Percentiles rank a stretch among this genome's conserved stretches.
phyloP scores from a whole-genome alignment of 768 basidiomycete species.

The Leccinum pellstonianum region DNA sequence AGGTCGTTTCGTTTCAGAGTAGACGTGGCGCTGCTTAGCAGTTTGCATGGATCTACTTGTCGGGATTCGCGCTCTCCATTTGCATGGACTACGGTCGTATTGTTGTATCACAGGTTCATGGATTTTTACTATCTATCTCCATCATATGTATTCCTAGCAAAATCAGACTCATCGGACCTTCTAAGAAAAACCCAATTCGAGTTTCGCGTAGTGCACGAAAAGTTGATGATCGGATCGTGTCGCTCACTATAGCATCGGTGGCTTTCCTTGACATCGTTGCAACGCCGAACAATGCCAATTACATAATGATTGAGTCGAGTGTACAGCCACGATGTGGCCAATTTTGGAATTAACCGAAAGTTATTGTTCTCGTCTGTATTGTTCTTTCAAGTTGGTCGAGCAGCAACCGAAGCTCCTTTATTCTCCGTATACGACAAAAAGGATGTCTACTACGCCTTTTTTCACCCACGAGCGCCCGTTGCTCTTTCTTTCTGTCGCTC shows the following conservation, averaged over 20 bases:
- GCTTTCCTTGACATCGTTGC: neutral
- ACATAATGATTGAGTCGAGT: neutral
- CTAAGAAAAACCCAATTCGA: neutral
- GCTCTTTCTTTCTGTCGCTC: conserved; percentile 24
- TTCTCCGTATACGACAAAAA: conserved; percentile 31
- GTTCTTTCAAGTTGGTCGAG: conserved; percentile 18
- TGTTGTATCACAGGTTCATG: conserved; percentile 14
- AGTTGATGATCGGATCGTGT: neutral
- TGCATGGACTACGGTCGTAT: conserved; percentile 17
- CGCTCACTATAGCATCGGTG: neutral
- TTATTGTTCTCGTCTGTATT: conserved; percentile 30
- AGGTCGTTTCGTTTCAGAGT: conserved; percentile 2
- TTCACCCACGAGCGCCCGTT: conserved; percentile 15
- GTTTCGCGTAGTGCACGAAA: neutral
- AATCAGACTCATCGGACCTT: neutral
- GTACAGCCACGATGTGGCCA: conserved; percentile 14
- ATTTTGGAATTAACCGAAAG: conserved; percentile 11
- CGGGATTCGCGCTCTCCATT: neutral
- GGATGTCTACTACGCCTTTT: conserved; percentile 16
- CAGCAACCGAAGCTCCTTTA: conserved; percentile 25
- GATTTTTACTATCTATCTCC: neutral
- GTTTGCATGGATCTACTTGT: neutral
- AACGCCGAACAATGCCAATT: neutral
- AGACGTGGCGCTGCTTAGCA: neutral
- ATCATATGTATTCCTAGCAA: conserved; percentile 16